Percentiles rank a stretch among this genome's conserved stretches.
These are phyloP conservation scores for Claviceps capensis DNA, from an alignment of 2,329 filamentous ascomycete genomes.

Conservation along the genomic window DNA sequence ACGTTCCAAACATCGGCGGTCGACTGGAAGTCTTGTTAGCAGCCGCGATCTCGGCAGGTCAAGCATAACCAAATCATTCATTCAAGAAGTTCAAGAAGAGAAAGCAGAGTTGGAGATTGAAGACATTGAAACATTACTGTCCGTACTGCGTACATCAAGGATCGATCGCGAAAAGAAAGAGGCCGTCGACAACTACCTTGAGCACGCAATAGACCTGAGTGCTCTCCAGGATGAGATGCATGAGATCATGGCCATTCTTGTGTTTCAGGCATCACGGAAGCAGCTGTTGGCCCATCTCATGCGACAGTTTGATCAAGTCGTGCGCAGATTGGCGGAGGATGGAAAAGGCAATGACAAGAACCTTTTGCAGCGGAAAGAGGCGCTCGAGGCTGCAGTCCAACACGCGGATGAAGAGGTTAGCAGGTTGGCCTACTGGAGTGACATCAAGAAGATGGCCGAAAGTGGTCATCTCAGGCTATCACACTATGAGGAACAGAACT, in stretches of 20 bases:
- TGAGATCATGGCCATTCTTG: slow-evolving; percentile 70
- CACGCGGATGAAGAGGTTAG: slow-evolving; percentile 72
- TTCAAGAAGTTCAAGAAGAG: slow-evolving; percentile 33
- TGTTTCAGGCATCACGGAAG: slow-evolving; percentile 79
- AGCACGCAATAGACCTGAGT: slow-evolving; percentile 61
- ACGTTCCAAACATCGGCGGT: slow-evolving; percentile 15
- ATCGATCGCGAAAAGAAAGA: slow-evolving; percentile 91
- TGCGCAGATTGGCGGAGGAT: slow-evolving; percentile 23
- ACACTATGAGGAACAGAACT: slow-evolving; percentile 23
- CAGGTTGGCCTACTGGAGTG: slow-evolving; percentile 76
- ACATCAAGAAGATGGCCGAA: slow-evolving; percentile 57
- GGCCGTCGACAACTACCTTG: slow-evolving; percentile 68
- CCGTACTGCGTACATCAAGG: slow-evolving; percentile 50
- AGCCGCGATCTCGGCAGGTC: slow-evolving; percentile 21
- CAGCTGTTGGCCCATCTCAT: slow-evolving; percentile 61
- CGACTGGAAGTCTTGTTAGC: slow-evolving; percentile 20
- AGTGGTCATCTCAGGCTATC: slow-evolving; percentile 32
- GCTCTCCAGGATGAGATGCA: slow-evolving; percentile 68
- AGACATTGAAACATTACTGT: slow-evolving; percentile 56
- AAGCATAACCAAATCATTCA: slow-evolving; percentile 23
- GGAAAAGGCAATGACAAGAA: slow-evolving; percentile 17
- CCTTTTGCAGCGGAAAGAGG: slow-evolving; percentile 37
- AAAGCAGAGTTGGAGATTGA: slow-evolving; percentile 45
- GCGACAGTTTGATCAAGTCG: slow-evolving; percentile 35
- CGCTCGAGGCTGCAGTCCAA: slow-evolving; percentile 59